Evolutionary conservation across 331 rosid species (phyloP).

Genomic region (Rosa hybrid): DNA sequence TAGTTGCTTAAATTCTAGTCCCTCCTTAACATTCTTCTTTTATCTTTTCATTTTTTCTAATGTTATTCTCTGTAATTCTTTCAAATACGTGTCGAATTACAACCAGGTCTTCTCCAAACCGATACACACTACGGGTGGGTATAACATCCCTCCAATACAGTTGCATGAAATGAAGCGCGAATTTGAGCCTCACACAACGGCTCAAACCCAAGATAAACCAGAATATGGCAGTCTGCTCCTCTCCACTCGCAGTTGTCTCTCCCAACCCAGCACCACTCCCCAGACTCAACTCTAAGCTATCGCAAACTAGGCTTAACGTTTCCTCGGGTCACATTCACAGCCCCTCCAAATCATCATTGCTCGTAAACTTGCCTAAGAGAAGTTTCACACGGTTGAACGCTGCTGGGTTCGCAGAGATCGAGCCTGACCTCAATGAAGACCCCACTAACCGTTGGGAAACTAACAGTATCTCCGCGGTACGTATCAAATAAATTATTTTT

Average conservation of each 20-base stretch:
- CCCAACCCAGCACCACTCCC: conserved; percentile 25
- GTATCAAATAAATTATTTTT: neutral
- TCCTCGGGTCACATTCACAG: neutral
- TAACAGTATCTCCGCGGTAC: conserved; percentile 63
- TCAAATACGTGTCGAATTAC: neutral
- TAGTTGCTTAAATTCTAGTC: too few relatives aligned
- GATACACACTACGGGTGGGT: neutral
- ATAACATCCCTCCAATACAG: neutral
- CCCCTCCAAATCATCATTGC: conserved; percentile 19
- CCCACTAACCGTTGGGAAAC: conserved; percentile 58
- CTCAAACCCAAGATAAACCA: conserved; percentile 9
- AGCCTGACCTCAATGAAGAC: conserved; percentile 89
- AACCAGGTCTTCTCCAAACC: neutral
- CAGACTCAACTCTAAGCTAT: conserved; percentile 31
- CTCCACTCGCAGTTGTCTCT: conserved; percentile 39
- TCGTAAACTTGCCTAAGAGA: conserved; percentile 25
- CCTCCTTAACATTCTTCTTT: too few relatives aligned
- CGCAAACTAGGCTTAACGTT: conserved; percentile 10
- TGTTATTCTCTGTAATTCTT: too few relatives aligned
- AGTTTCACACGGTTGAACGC: conserved; percentile 48
- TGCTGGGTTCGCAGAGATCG: conserved; percentile 61
- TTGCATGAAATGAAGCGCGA: conserved; percentile 11
- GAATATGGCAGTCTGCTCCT: conserved; percentile 62
- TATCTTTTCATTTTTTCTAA: too few relatives aligned
- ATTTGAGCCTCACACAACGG: conserved; percentile 19